Base-by-base conservation (phyloP, 2,329 filamentous ascomycete genomes). In the Lecanicillium sp. region DNA sequence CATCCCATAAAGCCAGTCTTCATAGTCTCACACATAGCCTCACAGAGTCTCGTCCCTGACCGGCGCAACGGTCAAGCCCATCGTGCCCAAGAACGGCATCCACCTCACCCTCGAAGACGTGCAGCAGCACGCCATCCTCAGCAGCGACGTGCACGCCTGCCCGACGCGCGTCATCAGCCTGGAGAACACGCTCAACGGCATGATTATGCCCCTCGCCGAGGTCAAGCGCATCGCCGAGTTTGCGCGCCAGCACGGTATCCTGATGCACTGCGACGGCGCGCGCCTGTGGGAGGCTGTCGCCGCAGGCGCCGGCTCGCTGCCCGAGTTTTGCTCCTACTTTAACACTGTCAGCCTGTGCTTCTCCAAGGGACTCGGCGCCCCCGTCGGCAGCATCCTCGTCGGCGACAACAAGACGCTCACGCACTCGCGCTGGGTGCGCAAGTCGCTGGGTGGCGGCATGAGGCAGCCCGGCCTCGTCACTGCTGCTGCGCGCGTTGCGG, bases 121-220 rank as follows among this genome's bases (percentile, higher is more conserved):
- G 12, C 61, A 81, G 54, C 71, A 76, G 44, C 65, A 84, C 46
- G 77, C 75, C 4, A 69, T 82, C 0, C 56, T 88, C 1, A 68
- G 71, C 46, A 73, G 84, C 39, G 77, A 94, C 49, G 74, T 92
- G 15, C 87, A 94, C 56, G 68, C 71, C 22, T 88, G 84, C 52
- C 87, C 88, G 0, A 94, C 88, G 0, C 77, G 77, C 32, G 74
- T 95, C 36, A 86, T 96, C 48, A 81, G 77, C 45, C 67, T 95
- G 34, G 88, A 96, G 56, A 95, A 94, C 56, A 95, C 89, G 1
- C 72, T 94, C 36, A 77, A 78, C 40, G 88, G 88, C 17, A 79
- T 80, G 51, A 69, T 95, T 32, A 82, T 86, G 71, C 89, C 88
- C 0, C 69, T 94, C 1, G 61, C 64, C 2, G 87, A 94, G 57